phyloP scores from a whole-genome alignment of 257 asterid genomes.

The Solanum neorickii region DNA sequence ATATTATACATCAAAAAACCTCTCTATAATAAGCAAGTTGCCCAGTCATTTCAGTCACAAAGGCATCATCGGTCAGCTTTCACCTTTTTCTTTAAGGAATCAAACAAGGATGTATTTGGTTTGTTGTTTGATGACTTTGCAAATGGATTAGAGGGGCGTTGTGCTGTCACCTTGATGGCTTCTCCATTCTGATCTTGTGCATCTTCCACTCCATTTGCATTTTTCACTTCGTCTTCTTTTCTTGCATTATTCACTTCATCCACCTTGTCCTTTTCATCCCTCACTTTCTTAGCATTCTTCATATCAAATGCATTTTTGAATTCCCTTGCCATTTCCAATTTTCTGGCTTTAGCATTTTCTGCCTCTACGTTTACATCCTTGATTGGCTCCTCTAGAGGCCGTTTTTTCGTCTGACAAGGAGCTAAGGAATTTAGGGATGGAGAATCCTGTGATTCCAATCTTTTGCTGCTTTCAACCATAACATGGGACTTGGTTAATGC shows the following conservation, averaged over 20 bases:
- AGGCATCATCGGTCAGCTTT: not conserved
- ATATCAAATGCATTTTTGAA: conserved; percentile 9
- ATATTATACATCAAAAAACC: not conserved
- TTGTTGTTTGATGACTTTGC: conserved; percentile 55
- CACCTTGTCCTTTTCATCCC: not conserved
- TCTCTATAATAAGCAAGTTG: not conserved
- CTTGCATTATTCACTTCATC: not conserved
- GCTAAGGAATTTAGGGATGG: conserved; percentile 19
- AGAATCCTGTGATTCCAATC: conserved; percentile 16
- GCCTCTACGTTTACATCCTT: conserved; percentile 15
- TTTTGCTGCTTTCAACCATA: conserved; percentile 26
- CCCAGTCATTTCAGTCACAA: not conserved
- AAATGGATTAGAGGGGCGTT: conserved; percentile 76
- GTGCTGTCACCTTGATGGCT: conserved; percentile 7
- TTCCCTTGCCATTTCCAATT: conserved; percentile 22
- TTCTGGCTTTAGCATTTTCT: conserved; percentile 16
- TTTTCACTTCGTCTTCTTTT: not conserved
- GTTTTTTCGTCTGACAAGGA: conserved; percentile 18
- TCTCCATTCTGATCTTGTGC: conserved; percentile 7
- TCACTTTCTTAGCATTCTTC: conserved; percentile 4
- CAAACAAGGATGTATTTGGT: conserved; percentile 44
- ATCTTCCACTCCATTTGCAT: not conserved
- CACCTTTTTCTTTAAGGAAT: conserved; percentile 62
- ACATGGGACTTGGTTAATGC: conserved; percentile 12
- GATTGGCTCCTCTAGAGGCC: conserved; percentile 18